Percentiles rank a stretch among this genome's conserved stretches.
phyloP scores from a whole-genome alignment of 371 early-diverging fungal species.

The Saksenaea oblongispora region DNA sequence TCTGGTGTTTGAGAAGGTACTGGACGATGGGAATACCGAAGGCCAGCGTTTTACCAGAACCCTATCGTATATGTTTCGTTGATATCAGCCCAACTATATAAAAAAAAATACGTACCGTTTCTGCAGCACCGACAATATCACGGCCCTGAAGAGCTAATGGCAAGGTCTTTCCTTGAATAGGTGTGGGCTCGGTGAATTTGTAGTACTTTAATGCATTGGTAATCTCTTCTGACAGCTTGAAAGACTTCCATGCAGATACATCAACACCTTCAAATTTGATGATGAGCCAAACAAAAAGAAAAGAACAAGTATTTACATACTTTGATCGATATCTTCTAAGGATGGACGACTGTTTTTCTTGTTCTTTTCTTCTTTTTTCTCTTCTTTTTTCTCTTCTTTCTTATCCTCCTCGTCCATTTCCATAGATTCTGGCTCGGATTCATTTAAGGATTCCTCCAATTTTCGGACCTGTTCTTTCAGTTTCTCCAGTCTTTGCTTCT shows the following conservation, averaged over 20 bases:
- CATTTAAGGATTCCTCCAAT: conserved; percentile 11
- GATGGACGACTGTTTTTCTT: conserved; percentile 28
- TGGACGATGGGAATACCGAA: conserved; percentile 90
- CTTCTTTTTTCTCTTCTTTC: conserved; percentile 12
- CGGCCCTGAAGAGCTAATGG: conserved; percentile 71
- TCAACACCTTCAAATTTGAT: conserved; percentile 39
- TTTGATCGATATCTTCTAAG: conserved; percentile 43
- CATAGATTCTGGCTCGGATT: neutral
- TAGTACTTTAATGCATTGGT: conserved; percentile 69
- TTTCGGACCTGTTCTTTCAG: conserved; percentile 20
- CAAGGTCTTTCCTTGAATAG: conserved; percentile 91
- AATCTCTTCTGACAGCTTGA: conserved; percentile 56
- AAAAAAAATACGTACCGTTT: conserved; percentile 65
- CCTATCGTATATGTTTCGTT: conserved; percentile 33
- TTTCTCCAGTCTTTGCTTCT: conserved; percentile 29
- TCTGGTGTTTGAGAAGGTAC: conserved; percentile 46
- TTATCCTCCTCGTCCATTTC: conserved; percentile 8
- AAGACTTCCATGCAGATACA: conserved; percentile 58
- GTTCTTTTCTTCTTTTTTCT: conserved; percentile 34
- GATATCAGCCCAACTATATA: neutral
- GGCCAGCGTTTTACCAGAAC: conserved; percentile 94
- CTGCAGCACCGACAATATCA: conserved; percentile 97
- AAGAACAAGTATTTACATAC: conserved; percentile 7
- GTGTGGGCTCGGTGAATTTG: conserved; percentile 84
- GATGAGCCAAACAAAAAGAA: neutral